A percentile compares a stretch with the other conserved stretches of the same genome.
Conservation (phyloP, 768 basidiomycete species). For the Agaricus blazei region DNA sequence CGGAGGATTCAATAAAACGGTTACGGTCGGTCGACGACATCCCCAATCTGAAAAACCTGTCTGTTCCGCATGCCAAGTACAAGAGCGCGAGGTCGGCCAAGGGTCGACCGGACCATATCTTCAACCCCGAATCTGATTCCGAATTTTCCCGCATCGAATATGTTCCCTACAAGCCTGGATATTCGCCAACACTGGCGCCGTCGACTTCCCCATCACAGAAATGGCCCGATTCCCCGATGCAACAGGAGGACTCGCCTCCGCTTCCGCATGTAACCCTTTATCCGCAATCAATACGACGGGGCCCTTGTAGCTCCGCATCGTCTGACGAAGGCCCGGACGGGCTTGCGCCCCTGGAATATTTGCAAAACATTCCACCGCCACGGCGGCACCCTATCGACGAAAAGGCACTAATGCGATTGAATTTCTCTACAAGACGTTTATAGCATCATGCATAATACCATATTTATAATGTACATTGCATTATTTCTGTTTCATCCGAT, state of each 20-base stretch:
- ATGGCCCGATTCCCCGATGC: conserved; percentile 14
- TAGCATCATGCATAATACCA: conserved; percentile 3
- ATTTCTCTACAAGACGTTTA: conserved; percentile 16
- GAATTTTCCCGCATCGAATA: conserved; percentile 40
- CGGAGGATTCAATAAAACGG: conserved; percentile 58
- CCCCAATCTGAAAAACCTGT: conserved; percentile 41
- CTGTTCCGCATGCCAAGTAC: conserved; percentile 63
- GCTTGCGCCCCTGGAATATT: conserved; percentile 67
- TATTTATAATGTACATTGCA: background rate
- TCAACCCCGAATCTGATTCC: conserved; percentile 36
- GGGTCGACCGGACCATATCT: conserved; percentile 47
- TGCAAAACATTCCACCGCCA: conserved; percentile 56
- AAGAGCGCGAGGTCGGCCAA: conserved; percentile 67
- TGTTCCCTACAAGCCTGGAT: conserved; percentile 34
- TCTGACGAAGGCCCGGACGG: conserved; percentile 24
- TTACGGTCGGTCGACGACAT: conserved; percentile 63
- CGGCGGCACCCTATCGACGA: conserved; percentile 67
- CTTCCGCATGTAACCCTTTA: background rate
- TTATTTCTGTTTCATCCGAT: background rate
- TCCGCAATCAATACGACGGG: conserved; percentile 16
- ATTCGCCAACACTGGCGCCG: conserved; percentile 14
- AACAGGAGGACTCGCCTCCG: conserved; percentile 11
- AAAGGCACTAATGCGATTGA: conserved; percentile 36
- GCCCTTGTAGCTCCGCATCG: conserved; percentile 24
- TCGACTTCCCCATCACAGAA: conserved; percentile 16